Evolutionary conservation across 1,284 basidiomycete genomes (phyloP), one percentile per base, ranked within the genome.

Genomic region (Apiotrichum veenhuisii): DNA sequence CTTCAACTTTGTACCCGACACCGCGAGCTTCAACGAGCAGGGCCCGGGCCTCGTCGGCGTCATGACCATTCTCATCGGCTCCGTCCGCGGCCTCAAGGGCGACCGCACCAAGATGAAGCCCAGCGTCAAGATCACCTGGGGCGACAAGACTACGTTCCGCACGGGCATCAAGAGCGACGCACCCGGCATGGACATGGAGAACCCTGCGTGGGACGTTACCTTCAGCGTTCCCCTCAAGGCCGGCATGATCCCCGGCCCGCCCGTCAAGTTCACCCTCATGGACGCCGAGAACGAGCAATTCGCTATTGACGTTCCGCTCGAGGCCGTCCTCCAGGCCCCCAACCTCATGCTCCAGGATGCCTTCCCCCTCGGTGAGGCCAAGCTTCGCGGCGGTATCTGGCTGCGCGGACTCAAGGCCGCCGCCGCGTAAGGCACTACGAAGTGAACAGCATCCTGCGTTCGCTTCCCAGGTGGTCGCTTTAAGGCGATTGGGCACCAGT

Each of bases 121-220:
- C 43, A 58, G 57, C 26, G 49, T 58, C 57, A 44, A 44, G 25
- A 44, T 58, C 57, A 41, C 25, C 30, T 58, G 57, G 57, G 57
- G 57, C 49, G 52, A 50, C 26, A 30, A 30, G 30, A 25, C 43
- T 11, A 43, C 22, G 22, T 58, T 58, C 52, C 52, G 52, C 44
- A 58, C 57, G 2, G 57, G 23, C 30, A 36, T 54, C 52, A 54
- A 58, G 52, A 25, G 37, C n/a, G 57, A 58, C 48, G 11, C 44
- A 14, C 57, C 57, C 30, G 57, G 57, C 43, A 40, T 52, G 30
- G 57, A 58, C 33, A 50, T 58, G 23, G 52, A 58, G 57, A 58
- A 58, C 52, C 57, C 57, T 10, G 11, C 49, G 25, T 58, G 27
- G 25, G 57, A 58, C 49, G 57, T 51, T 3, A 52, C 49, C 2